These are phyloP conservation scores for Helichrysum umbraculigerum DNA, from an alignment of 129 eudicot species.

Conservation along the genomic window DNA sequence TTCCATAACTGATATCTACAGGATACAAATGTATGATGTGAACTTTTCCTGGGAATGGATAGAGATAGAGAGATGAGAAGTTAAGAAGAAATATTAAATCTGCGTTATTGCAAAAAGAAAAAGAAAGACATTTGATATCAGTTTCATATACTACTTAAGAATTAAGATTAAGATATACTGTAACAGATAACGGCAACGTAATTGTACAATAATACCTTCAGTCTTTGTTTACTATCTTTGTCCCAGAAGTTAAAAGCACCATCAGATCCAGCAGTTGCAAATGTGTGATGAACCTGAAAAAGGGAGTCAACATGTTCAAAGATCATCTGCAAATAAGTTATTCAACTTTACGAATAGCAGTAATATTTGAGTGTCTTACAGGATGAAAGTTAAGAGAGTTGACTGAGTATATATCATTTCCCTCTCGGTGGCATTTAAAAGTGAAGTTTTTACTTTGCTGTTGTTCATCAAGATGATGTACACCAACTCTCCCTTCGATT, in stretches of 20 bases:
- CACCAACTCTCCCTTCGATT: conserved; percentile 98
- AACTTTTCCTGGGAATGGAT: not conserved
- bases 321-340: not conserved
- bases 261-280: conserved; percentile 98
- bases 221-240: conserved; percentile 96
- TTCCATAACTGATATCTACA: conserved; percentile 1
- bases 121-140: not conserved
- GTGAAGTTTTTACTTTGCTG: conserved; percentile 86
- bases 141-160: not conserved
- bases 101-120: not conserved
- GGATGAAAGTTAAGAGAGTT: conserved; percentile 92
- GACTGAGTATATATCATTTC: conserved; percentile 88
- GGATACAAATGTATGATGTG: not conserved
- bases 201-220: conserved; percentile 51
- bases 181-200: not conserved
- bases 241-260: conserved; percentile 98
- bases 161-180: too few species aligned
- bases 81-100: not conserved
- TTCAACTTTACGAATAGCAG: conserved; percentile 23
- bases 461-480: conserved; percentile 90
- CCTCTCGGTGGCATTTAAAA: conserved; percentile 95
- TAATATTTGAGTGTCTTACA: conserved; percentile 46
- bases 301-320: not conserved
- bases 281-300: conserved; percentile 76
- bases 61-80: not conserved